Evolutionary conservation across 768 basidiomycete genomes (phyloP), one percentile per base, ranked within the genome.

Genomic region (Leccinum sublutescens): DNA sequence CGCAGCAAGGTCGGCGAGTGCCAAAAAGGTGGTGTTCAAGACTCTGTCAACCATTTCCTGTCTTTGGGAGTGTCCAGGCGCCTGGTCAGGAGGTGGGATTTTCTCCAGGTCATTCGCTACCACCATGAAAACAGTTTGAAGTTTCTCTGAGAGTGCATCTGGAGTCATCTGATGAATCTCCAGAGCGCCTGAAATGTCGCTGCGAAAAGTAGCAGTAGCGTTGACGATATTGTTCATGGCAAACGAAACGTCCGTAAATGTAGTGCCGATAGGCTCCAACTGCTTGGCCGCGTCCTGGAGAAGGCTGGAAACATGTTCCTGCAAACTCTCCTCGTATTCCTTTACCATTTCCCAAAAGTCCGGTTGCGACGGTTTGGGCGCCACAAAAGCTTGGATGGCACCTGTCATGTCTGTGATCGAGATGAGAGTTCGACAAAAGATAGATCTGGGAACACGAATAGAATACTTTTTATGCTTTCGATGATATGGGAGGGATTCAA

Each of bases 201-300:
- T 5, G 15, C 63, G 66, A 47, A 68, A 62, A 4, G 48, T 45
- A 21, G 66, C n/a, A 14, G 66, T 67, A 19, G 50, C 47, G 9
- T 48, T 48, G 47, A 48, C 47, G 8, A 48, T 67, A 15, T 60
- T 34, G 8, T 55, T 23, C 55, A 60, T 62, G 9, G 48, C 6
- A n/a, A 17, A 29, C 2, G 36, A 15, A 2, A 65, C 43, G 17
- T 68, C 57, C 5, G 50, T 56, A 21, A 65, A 58, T 0, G 43
- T 14, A 40, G 63, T 4, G 47, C 23, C 23, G n/a, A 43, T 34
- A 4, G 63, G 59, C 34, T 53, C 25, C 55, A 60, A 65, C 40
- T 50, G 34, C 5, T 6, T 1, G 4, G 34, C 55, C 1, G 57
- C 63, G 4, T n/a, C 34, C 5, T 5, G 19, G 2, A 68, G 63